Base-by-base conservation (phyloP, 2,329 filamentous ascomycete species). In the Pestalotiopsis sp. region DNA sequence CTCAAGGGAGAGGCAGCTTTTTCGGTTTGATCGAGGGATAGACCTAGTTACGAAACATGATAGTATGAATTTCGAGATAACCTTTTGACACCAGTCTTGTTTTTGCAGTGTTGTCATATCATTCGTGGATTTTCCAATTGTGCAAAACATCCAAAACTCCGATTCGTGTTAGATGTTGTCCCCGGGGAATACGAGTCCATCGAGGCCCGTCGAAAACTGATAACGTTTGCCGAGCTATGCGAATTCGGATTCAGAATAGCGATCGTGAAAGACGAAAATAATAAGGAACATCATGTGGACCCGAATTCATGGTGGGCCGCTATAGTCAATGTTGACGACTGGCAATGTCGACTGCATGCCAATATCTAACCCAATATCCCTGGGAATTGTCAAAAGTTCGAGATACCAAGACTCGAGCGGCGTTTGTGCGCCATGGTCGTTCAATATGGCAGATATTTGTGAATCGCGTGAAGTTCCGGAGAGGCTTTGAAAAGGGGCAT, bases 1-100 rank as follows among this genome's bases (percentile, higher is more conserved):
- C 73, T 90, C 20, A 59, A 36, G 57, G 57, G n/a, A 9, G 57
- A 59, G 27, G 57, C 57, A 27, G 25, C 23, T n/a, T n/a, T 59
- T 14, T 14, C 23, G 11, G 20, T 59, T 14, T 59, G 23, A 59
- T 5, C 13, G 12, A 36, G 45, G 14, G 45, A 52, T 3, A n/a
- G 17, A n/a, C 5, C 6, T n/a, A n/a, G 14, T 23, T 52, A 9
- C 20, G n/a, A 52, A 52, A n/a, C 17, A n/a, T n/a, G 14, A 7
- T 17, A 52, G 17, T n/a, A n/a, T n/a, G 41, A 52, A 52, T n/a
- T n/a, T 52, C 20, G 45, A 52, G 7, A 52, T n/a, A n/a, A n/a
- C 17, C 45, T 23, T 52, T 52, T 52, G 7, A 14, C 41, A 14
- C 13, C 41, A 9, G 5, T 23, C n/a, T 52, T 23, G 4, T 23